Percentiles rank a stretch among this genome's conserved stretches.
Conservation (phyloP, 495 filamentous ascomycete species). For the Parmelia sp. region DNA sequence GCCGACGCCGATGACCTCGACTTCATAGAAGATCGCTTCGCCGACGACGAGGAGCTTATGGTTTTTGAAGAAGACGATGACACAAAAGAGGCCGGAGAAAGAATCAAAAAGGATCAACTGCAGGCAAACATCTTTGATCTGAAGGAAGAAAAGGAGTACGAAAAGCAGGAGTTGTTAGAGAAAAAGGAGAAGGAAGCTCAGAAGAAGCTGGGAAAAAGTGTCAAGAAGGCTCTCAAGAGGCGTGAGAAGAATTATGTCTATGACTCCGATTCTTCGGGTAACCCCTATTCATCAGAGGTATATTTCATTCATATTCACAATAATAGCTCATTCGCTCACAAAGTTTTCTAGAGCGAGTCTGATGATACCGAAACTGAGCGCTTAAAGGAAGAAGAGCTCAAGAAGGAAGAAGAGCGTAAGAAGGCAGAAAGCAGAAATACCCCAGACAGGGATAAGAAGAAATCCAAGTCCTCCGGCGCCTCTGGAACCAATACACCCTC, state of each 20-base stretch:
- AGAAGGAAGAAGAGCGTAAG: constrained; percentile 58
- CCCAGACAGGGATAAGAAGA: constrained; percentile 31
- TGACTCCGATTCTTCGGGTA: constrained; percentile 63
- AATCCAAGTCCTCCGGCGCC: constrained; percentile 45
- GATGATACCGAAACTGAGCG: constrained; percentile 44
- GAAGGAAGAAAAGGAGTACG: constrained; percentile 79
- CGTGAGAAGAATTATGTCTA: constrained; percentile 81
- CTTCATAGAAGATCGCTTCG: constrained; percentile 63
- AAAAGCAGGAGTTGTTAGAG: constrained; percentile 66
- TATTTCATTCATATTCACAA: constrained; percentile 24
- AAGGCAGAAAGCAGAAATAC: constrained; percentile 31
- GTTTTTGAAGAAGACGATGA: constrained; percentile 82
- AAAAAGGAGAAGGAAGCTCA: constrained; percentile 60
- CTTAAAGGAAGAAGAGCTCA: constrained; percentile 63
- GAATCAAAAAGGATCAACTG: constrained; percentile 81
- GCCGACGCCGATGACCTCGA: constrained; percentile 54
- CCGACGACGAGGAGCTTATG: constrained; percentile 85
- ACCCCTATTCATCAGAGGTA: constrained; percentile 65
- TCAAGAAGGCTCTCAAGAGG: constrained; percentile 72
- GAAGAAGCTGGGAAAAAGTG: constrained; percentile 63
- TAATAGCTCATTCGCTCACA: constrained; percentile 9
- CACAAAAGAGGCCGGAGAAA: constrained; percentile 73
- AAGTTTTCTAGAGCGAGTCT: constrained; percentile 26
- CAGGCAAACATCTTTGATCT: constrained; percentile 80
- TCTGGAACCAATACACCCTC: constrained; percentile 70